Percentiles rank a stretch among this genome's conserved stretches.
These are phyloP conservation scores for Acer saccharum DNA, from an alignment of 345 rosid species.

Conservation along the genomic window DNA sequence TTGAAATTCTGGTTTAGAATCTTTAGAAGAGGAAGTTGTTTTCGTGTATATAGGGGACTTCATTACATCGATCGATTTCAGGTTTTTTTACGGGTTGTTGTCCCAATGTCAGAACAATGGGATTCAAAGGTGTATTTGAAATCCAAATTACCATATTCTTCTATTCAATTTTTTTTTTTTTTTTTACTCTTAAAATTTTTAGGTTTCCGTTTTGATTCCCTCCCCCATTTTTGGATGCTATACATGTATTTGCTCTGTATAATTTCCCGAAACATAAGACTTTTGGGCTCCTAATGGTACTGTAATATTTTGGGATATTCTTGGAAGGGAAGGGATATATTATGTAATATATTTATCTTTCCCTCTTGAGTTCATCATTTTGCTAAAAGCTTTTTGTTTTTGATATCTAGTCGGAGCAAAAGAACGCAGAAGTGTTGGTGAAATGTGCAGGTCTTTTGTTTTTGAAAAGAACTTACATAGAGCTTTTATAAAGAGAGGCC, in stretches of 20 bases:
- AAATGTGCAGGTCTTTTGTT: too few species aligned
- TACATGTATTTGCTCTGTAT: not conserved
- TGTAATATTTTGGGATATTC: not conserved
- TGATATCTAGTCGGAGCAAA: too few species aligned
- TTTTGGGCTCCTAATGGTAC: not conserved
- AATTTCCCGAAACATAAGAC: too few species aligned
- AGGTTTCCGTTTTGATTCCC: not conserved
- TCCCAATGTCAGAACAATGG: slow-evolving; percentile 19
- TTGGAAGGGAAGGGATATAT: not conserved
- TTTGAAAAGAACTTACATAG: too few species aligned
- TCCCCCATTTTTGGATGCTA: slow-evolving; percentile 8
- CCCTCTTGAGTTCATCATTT: too few species aligned
- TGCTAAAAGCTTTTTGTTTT: too few species aligned
- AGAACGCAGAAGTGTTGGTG: too few species aligned
- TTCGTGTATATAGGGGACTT: slow-evolving; percentile 35
- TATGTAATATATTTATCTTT: not conserved
- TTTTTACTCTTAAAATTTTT: not conserved
- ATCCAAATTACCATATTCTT: slow-evolving; percentile 27
- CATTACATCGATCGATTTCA: slow-evolving; percentile 19
- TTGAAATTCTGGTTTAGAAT: slow-evolving; percentile 10
- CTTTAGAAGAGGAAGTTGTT: slow-evolving; percentile 14
- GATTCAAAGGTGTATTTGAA: slow-evolving; percentile 28
- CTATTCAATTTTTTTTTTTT: slow-evolving; percentile 21
- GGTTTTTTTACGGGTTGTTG: slow-evolving; percentile 22
- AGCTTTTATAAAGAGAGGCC: too few species aligned